These are phyloP conservation scores for Kwoniella newhampshirensis DNA, from an alignment of 768 basidiomycete genomes.

Conservation along the genomic window DNA sequence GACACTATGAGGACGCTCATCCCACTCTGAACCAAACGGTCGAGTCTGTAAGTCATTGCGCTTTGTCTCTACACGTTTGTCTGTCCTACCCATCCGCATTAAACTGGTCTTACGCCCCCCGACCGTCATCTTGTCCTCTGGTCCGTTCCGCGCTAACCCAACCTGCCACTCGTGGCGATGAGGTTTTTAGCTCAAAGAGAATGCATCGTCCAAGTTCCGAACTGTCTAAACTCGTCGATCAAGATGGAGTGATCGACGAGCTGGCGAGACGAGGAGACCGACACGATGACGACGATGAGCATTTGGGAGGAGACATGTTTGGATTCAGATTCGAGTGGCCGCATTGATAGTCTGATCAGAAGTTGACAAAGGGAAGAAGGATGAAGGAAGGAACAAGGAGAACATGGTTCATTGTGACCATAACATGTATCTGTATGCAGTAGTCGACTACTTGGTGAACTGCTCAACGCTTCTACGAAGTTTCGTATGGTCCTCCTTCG, in stretches of 20 bases:
- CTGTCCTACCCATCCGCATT: too few species aligned
- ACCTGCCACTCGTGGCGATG: conserved; percentile 4
- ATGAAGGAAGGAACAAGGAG: conserved; percentile 6
- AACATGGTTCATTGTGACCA: neutral
- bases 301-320: conserved; percentile 10
- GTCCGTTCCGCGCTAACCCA: neutral
- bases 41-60: conserved; percentile 32
- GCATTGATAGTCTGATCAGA: conserved; percentile 10
- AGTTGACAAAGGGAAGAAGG: neutral
- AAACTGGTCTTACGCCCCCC: neutral
- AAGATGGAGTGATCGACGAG: conserved; percentile 8
- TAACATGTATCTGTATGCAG: conserved; percentile 12
- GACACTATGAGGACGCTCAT: conserved; percentile 47
- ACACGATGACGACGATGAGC: neutral
- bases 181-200: conserved; percentile 22
- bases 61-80: neutral
- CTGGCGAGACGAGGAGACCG: neutral
- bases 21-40: conserved; percentile 40
- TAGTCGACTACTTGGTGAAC: too few species aligned
- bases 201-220: conserved; percentile 21
- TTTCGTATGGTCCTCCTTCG: too few species aligned
- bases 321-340: conserved; percentile 31
- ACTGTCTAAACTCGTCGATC: conserved; percentile 21
- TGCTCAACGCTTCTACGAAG: too few species aligned
- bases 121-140: neutral